Evolutionary conservation across 2,329 filamentous ascomycete species (phyloP).

Genomic region (Verticillium zaregamsianum): DNA sequence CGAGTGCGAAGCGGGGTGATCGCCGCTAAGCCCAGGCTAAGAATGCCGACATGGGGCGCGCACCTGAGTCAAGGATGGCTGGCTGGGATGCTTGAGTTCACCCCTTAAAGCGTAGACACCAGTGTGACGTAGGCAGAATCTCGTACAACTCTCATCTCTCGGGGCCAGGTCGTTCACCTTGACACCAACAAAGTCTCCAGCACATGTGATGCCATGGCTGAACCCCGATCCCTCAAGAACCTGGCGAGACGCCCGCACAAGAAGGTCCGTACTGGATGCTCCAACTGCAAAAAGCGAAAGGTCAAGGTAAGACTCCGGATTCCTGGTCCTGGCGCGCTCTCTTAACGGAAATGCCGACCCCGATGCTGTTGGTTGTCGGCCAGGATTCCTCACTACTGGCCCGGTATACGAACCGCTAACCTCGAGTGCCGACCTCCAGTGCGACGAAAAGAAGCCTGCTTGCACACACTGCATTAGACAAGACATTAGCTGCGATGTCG

Average conservation of each 20-base stretch:
- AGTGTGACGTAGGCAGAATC: neutral
- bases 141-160: neutral
- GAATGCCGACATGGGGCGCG: neutral
- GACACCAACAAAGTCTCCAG: neutral
- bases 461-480: slow-evolving; percentile 36
- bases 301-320: slow-evolving; percentile 26
- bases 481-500: slow-evolving; percentile 32
- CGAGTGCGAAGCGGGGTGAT: neutral
- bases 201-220: neutral
- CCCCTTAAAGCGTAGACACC: neutral
- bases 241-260: slow-evolving; percentile 10
- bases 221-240: slow-evolving; percentile 1
- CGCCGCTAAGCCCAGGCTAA: neutral
- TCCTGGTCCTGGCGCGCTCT: no score
- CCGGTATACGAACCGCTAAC: neutral
- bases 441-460: slow-evolving; percentile 32
- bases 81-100: neutral
- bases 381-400: no score
- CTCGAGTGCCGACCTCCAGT: slow-evolving; percentile 19
- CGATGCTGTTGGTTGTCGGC: neutral
- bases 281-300: slow-evolving; percentile 33
- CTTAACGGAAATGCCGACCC: no score
- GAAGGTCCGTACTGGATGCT: slow-evolving; percentile 33
- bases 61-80: neutral
- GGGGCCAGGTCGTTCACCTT: no score